These are phyloP conservation scores for Starmerella etchellsii DNA, from an alignment of 805 yeast species.

Conservation along the genomic window DNA sequence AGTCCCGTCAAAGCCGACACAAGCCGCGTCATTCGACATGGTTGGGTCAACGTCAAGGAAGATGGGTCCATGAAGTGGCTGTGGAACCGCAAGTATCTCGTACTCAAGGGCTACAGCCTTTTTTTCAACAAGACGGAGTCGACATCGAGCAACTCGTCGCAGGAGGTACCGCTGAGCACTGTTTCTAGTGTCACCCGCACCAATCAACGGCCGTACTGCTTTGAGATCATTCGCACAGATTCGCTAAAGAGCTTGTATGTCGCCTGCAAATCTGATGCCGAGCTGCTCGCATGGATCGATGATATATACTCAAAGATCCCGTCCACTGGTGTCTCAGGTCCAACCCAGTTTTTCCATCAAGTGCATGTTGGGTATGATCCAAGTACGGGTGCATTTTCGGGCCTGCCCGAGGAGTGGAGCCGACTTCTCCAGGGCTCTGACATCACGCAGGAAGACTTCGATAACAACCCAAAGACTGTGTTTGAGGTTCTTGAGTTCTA, in stretches of 20 bases:
- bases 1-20: neutral
- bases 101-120: constrained; percentile 59
- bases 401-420: constrained; percentile 90
- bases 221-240: constrained; percentile 47
- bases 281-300: constrained; percentile 81
- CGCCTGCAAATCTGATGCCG: constrained; percentile 64
- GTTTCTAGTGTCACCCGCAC: constrained; percentile 53
- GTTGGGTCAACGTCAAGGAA: constrained; percentile 88
- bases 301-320: constrained; percentile 44
- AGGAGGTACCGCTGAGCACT: constrained; percentile 40
- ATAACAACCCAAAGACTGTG: constrained; percentile 86
- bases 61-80: constrained; percentile 73
- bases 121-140: constrained; percentile 61
- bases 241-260: constrained; percentile 53
- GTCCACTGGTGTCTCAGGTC: constrained; percentile 57
- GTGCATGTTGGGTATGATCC: constrained; percentile 90
- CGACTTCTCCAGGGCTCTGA: constrained; percentile 70
- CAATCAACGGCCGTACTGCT: constrained; percentile 62
- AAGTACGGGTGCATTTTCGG: constrained; percentile 75
- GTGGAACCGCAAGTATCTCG: constrained; percentile 83
- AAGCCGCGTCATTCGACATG: constrained; percentile 32
- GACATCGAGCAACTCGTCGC: constrained; percentile 9
- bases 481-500: constrained; percentile 82
- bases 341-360: constrained; percentile 87
- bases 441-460: constrained; percentile 75